Base-by-base conservation (phyloP, 768 basidiomycete species). In the Lentinula boryana region DNA sequence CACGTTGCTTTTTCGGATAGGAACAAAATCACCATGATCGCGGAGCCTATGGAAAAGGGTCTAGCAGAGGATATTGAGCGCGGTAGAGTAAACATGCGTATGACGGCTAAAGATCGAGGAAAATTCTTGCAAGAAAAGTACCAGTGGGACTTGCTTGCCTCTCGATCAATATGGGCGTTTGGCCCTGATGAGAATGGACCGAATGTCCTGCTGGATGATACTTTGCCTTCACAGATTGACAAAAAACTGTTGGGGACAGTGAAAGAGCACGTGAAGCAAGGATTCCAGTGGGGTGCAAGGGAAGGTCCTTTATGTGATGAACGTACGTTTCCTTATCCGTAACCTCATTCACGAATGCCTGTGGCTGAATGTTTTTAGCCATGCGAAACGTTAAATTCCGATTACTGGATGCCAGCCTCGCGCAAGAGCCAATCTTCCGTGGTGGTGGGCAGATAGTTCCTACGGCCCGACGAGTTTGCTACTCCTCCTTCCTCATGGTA, bases 361-460 rank as follows among this genome's bases (percentile, higher is more conserved):
- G 41, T 48, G 23, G 51, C 40, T 40, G 35, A 43, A 50, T 16
- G 9, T 35, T 27, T 0, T 35, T 64, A 99, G 96, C 97, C 5
- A 97, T 99, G 85, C 88, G 97, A 62, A 96, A 97, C 67, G 96
- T 98, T 65, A 99, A 98, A 73, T 99, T 98, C 85, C 86, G 97
- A 21, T 80, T 99, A 60, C 77, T 98, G 61, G 96, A 98, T 68
- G 93, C 96, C 7, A 89, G 84, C 65, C 78, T 99, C 31, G 95
- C 97, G 5, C 88, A 87, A 69, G 97, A 98, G 71, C 93, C 95
- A 68, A 99, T 99, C 72, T 98, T 91, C 80, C 89, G 97, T 40
- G 97, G 97, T 36, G 94, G 95, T 62, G 96, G 97, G 61, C 97
- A 98, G 73, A 96, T 99, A 68, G 97, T 99, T 63, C 97, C 97